Base-by-base conservation (phyloP, 202 grass and related monocot genomes). In the Brachypodium distachyon region DNA sequence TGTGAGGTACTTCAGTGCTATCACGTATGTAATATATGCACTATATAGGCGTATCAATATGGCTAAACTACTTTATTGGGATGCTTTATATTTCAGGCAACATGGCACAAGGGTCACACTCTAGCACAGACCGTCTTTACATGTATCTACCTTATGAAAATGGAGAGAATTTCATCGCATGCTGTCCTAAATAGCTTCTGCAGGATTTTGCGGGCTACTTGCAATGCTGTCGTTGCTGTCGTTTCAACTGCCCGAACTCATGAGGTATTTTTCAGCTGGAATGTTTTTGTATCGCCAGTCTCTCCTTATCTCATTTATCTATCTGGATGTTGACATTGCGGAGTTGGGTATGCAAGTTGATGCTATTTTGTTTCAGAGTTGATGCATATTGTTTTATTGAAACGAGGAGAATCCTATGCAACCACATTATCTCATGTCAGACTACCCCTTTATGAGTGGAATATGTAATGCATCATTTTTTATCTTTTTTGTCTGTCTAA, bases 61-160 rank as follows among this genome's bases (percentile, higher is more conserved):
- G 18, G 25, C 59, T 89, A 53, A 67, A 81, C 36, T 25, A 47
- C 26, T 67, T 67, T 36, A 50, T 82, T 53, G 73, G 52, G 22
- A 63, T 63, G 4, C 27, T 86, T 85, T 81, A 43, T 88, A 56
- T 91, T 73, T 74, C 82, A 99, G 96, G 91, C 89, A 74, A 92
- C 96, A 47, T 99, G 96, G 96, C 92, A 99, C 85, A 95, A 87
- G 74, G 96, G 96, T 39, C 90, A 93, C 75, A 88, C 90, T 68
- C 74, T 99, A 67, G 89, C 91, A 73, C 96, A 99, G 74, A 99
- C 96, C 7, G 67, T 99, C 53, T 99, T 99, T 87, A 92, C 96
- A 85, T 99, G 96, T 82, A 83, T 99, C 56, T 99, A 99, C 85
- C 77, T 95, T 67, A 84, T 95, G 80, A 92, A 81, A 80, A 85